Percentiles rank a stretch among this genome's conserved stretches.
phyloP scores from a whole-genome alignment of 2,329 filamentous ascomycete species.

The Ascosphaera apis region DNA sequence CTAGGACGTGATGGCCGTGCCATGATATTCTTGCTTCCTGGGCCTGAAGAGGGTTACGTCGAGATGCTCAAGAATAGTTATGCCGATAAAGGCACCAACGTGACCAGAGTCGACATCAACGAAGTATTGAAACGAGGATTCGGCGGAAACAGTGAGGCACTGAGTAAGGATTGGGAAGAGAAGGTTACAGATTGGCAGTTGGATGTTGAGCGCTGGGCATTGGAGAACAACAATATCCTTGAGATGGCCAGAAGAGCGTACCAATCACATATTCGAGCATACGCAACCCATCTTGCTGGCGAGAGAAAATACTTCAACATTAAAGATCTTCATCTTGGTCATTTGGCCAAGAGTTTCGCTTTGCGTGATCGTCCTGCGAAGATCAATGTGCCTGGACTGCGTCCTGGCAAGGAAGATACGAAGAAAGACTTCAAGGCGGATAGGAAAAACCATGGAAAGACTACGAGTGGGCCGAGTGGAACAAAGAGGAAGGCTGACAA shows the following conservation, averaged over 20 bases:
- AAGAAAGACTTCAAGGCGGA: slow-evolving; percentile 25
- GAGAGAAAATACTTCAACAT: slow-evolving; percentile 83
- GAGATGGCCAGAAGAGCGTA: slow-evolving; percentile 68
- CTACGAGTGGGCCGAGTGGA: slow-evolving; percentile 2
- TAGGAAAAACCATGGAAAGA: slow-evolving; percentile 9
- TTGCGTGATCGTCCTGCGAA: slow-evolving; percentile 70
- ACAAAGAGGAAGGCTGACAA: slow-evolving; percentile 13
- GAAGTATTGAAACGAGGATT: slow-evolving; percentile 47
- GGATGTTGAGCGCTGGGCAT: slow-evolving; percentile 40
- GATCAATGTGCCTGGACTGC: slow-evolving; percentile 34
- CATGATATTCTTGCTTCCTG: slow-evolving; percentile 71
- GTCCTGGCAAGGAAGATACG: slow-evolving; percentile 24
- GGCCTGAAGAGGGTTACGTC: slow-evolving; percentile 79
- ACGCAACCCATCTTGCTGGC: slow-evolving; percentile 73
- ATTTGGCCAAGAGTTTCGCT: slow-evolving; percentile 82
- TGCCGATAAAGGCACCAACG: slow-evolving; percentile 18
- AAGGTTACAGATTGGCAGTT: slow-evolving; percentile 45
- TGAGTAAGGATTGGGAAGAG: slow-evolving; percentile 36
- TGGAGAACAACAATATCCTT: slow-evolving; percentile 42
- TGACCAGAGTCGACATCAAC: slow-evolving; percentile 38
- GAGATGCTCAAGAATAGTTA: slow-evolving; percentile 51
- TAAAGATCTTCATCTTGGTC: slow-evolving; percentile 70
- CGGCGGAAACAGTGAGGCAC: slow-evolving; percentile 17
- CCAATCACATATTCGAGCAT: slow-evolving; percentile 80
- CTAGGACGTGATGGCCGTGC: slow-evolving; percentile 74